Evolutionary conservation across 305 asterid species (phyloP), one percentile per base, ranked within the genome.

Genomic region (Solanum aculeatissimum): DNA sequence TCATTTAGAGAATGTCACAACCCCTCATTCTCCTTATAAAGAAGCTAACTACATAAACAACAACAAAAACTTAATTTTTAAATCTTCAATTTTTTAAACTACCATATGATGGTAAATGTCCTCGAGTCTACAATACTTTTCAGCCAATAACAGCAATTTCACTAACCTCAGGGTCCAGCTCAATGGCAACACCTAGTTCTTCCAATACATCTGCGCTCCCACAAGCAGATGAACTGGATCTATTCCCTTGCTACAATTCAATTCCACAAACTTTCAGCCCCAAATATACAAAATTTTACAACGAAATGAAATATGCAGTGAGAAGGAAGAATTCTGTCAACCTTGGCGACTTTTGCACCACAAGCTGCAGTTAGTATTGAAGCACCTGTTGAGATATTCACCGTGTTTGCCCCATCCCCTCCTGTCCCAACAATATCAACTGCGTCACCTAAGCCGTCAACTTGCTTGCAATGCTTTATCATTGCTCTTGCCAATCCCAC

Each of bases 191-290:
- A 1, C 97, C 98, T 29, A 95, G 84, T 74, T 89, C 95, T 92
- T 95, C 98, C 83, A 95, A 86, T 55, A 95, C 98, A 86, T 95
- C 98, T 0, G 98, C 98, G 54, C 98, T 95, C 57, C 98, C 98
- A 89, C 98, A 95, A 69, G 98, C 93, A 11, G 98, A 95, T 43
- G 98, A 95, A 86, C 98, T 95, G n/a, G 98, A 95, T 66, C 98
- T 91, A 54, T 88, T 94, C 84, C 98, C 98, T 95, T 95, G 98
- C 98, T 95, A 91, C 85, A 82, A 86, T 80, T 74, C 79, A 86
- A 84, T 45, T 10, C 77, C 47, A 25, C 84, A 29, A 27, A 16
- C 51, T 1, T 51, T 63, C 80, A 87, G 27, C 70, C 62, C 21
- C n/a, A 21, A 40, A 62, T 32, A 19, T 25, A 47, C 51, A 54